A percentile compares a stretch with the other conserved stretches of the same genome.
phyloP scores from a whole-genome alignment of 2,329 filamentous ascomycete species.

The Ascochyta clinopodiicola region DNA sequence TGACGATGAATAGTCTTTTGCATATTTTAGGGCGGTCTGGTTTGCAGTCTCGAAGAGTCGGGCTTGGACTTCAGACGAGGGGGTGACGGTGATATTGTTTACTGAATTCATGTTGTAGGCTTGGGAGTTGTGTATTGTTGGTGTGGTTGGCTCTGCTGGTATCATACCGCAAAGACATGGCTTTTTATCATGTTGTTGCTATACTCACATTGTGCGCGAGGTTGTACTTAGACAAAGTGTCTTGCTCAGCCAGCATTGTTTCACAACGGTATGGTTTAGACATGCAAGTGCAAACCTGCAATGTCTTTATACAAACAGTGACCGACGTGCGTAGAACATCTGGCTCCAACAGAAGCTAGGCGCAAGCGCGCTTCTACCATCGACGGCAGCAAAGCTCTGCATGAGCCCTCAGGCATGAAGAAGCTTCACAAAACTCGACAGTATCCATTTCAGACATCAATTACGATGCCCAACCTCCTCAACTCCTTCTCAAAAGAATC shows the following conservation, averaged over 20 bases:
- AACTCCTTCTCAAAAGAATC: background rate
- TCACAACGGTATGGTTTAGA: background rate
- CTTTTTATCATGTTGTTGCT: background rate
- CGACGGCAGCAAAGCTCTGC: background rate
- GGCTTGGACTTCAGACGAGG: background rate
- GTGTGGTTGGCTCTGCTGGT: background rate
- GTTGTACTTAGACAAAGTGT: background rate
- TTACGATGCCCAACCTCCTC: background rate
- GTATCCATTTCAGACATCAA: background rate
- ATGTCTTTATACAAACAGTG: background rate
- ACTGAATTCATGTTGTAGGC: background rate
- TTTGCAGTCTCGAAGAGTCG: background rate
- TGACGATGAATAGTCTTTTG: constrained; percentile 2
- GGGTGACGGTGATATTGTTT: background rate
- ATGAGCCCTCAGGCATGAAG: background rate
- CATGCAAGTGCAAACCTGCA: background rate
- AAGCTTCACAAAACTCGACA: background rate
- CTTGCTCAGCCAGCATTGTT: background rate
- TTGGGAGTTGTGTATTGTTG: background rate
- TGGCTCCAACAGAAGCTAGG: background rate
- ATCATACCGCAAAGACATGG: background rate
- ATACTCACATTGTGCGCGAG: background rate
- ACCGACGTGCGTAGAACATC: background rate
- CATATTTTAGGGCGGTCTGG: background rate
- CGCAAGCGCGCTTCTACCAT: background rate